A percentile compares a stretch with the other conserved stretches of the same genome.
Evolutionary conservation across 148 eudicot genomes (phyloP).

Genomic region (Vaccinium vitisidaea): DNA sequence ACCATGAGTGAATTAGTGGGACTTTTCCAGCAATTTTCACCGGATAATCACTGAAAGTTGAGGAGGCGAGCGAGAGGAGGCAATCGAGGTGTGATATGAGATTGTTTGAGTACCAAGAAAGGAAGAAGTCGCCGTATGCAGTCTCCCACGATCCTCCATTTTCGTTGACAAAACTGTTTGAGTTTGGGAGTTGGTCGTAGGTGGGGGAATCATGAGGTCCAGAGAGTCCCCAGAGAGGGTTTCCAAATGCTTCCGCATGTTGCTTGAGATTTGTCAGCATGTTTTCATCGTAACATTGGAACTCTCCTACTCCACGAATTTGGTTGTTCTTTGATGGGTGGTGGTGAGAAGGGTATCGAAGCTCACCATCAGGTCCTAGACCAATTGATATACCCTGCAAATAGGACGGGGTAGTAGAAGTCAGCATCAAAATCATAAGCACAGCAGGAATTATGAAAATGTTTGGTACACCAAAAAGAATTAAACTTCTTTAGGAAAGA

Average conservation of each 20-base stretch:
- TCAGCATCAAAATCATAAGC: not conserved
- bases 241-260: slow-evolving; percentile 57
- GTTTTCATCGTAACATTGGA: slow-evolving; percentile 77
- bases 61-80: slow-evolving; percentile 55
- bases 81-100: slow-evolving; percentile 68
- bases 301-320: slow-evolving; percentile 65
- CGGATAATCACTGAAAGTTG: slow-evolving; percentile 39
- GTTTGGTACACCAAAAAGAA: not conserved
- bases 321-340: slow-evolving; percentile 21
- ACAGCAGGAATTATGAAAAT: not conserved
- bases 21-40: slow-evolving; percentile 62
- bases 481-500: not conserved
- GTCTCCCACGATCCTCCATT: slow-evolving; percentile 85
- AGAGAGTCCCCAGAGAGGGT: slow-evolving; percentile 79
- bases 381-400: slow-evolving; percentile 70
- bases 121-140: slow-evolving; percentile 77
- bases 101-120: slow-evolving; percentile 80
- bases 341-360: slow-evolving; percentile 66
- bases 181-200: slow-evolving; percentile 46
- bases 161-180: slow-evolving; percentile 55
- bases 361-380: slow-evolving; percentile 92
- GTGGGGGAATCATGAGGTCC: slow-evolving; percentile 88
- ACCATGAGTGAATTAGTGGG: slow-evolving; percentile 57
- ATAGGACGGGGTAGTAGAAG: not conserved
- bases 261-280: slow-evolving; percentile 64